Conservation (phyloP, 257 asterid species). For the Solanum tacnaense region DNA sequence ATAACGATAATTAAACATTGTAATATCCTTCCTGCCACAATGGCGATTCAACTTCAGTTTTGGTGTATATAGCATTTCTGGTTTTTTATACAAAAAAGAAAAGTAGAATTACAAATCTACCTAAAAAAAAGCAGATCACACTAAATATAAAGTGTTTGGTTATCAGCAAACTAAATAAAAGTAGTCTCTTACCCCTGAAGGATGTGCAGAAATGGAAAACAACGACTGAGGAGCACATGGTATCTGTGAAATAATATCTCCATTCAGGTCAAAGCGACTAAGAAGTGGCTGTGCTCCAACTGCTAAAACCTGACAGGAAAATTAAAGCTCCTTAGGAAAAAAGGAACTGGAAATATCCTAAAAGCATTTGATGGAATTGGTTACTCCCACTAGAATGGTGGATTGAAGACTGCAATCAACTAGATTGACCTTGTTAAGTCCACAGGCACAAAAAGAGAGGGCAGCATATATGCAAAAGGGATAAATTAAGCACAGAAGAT, state of each 20-base stretch:
- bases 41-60: background rate
- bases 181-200: slow-evolving; percentile 59
- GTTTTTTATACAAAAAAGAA: background rate
- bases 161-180: background rate
- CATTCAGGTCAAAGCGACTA: slow-evolving; percentile 68
- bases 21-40: background rate
- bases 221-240: slow-evolving; percentile 80
- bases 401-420: background rate
- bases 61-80: background rate
- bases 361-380: background rate
- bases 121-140: background rate
- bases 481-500: background rate
- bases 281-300: slow-evolving; percentile 84
- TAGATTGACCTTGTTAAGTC: background rate
- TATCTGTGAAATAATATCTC: slow-evolving; percentile 66
- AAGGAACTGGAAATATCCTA: background rate
- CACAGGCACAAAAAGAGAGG: background rate
- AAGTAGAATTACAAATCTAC: background rate
- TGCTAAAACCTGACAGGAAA: slow-evolving; percentile 50
- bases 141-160: background rate
- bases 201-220: slow-evolving; percentile 68
- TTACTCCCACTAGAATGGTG: background rate
- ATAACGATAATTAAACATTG: background rate
- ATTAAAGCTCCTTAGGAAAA: background rate
- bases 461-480: background rate